phyloP scores from a whole-genome alignment of 2,329 filamentous ascomycete species.

The Eutypella sp. region DNA sequence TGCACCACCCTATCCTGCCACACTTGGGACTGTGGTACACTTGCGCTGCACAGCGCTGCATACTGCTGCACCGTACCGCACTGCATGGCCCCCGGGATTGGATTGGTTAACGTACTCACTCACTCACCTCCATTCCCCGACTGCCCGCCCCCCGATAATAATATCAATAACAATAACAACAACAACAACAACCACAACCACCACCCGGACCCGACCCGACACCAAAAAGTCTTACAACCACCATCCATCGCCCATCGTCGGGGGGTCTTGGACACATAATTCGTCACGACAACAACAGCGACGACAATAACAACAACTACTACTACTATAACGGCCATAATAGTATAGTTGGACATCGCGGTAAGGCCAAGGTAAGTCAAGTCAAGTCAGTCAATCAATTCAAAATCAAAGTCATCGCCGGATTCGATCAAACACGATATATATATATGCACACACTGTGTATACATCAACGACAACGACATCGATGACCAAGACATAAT shows the following conservation, averaged over 20 bases:
- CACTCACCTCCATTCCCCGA: background rate
- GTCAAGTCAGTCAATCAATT: too few species aligned
- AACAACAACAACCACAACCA: background rate
- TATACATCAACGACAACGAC: background rate
- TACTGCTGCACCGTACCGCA: too few species aligned
- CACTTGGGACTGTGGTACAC: too few species aligned
- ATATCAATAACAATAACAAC: background rate
- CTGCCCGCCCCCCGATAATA: background rate
- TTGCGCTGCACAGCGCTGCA: too few species aligned
- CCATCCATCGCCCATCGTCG: background rate
- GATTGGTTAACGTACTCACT: too few species aligned
- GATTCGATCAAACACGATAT: background rate
- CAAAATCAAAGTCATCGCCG: too few species aligned
- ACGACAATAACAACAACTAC: background rate
- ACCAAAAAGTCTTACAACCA: background rate
- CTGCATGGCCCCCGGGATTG: too few species aligned
- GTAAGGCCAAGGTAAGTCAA: conserved; percentile 1
- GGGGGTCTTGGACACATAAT: background rate
- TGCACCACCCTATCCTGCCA: too few species aligned
- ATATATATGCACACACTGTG: too few species aligned
- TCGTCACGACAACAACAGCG: background rate
- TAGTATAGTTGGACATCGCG: too few species aligned
- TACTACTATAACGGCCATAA: too few species aligned
- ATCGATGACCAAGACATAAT: background rate
- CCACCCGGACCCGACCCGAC: background rate